phyloP scores from a whole-genome alignment of 2,329 filamentous ascomycete species.

The Penicillium sp. region DNA sequence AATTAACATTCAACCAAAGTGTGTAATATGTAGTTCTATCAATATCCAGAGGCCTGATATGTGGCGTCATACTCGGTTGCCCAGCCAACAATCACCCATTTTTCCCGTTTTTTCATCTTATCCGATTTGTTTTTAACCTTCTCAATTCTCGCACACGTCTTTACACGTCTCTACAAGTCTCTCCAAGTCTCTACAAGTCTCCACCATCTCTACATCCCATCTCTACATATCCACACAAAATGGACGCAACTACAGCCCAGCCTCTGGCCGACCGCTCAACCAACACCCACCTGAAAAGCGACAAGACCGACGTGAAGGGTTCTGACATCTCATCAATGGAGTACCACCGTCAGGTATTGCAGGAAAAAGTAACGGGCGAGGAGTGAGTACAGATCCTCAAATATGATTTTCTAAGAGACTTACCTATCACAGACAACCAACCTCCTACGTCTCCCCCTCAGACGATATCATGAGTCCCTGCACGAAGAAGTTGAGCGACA shows the following conservation, averaged over 20 bases:
- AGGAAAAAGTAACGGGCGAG: constrained; percentile 42
- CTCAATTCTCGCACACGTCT: not conserved
- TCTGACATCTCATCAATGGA: constrained; percentile 41
- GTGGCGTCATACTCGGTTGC: constrained; percentile 30
- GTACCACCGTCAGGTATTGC: constrained; percentile 43
- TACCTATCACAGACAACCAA: constrained; percentile 24
- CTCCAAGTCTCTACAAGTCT: too few relatives aligned
- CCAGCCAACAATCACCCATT: constrained; percentile 40
- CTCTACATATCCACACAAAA: constrained; percentile 13
- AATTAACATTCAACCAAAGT: not conserved
- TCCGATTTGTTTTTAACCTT: constrained; percentile 15
- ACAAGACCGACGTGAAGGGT: constrained; percentile 36
- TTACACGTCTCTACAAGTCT: too few relatives aligned
- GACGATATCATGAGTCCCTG: constrained; percentile 52
- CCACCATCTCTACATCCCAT: not conserved
- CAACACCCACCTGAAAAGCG: constrained; percentile 39
- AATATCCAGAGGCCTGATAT: constrained; percentile 2
- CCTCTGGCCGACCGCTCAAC: constrained; percentile 43
- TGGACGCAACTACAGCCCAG: constrained; percentile 34
- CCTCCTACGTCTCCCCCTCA: constrained; percentile 48
- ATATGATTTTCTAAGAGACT: constrained; percentile 12
- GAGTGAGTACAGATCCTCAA: constrained; percentile 29
- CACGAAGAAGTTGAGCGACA: constrained; percentile 49
- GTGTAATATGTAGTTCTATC: not conserved
- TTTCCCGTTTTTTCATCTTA: constrained; percentile 30